Percentiles rank a stretch among this genome's conserved stretches.
These are phyloP conservation scores for Tolypocladium nubicola DNA, from an alignment of 2,329 filamentous ascomycete species.

Conservation along the genomic window DNA sequence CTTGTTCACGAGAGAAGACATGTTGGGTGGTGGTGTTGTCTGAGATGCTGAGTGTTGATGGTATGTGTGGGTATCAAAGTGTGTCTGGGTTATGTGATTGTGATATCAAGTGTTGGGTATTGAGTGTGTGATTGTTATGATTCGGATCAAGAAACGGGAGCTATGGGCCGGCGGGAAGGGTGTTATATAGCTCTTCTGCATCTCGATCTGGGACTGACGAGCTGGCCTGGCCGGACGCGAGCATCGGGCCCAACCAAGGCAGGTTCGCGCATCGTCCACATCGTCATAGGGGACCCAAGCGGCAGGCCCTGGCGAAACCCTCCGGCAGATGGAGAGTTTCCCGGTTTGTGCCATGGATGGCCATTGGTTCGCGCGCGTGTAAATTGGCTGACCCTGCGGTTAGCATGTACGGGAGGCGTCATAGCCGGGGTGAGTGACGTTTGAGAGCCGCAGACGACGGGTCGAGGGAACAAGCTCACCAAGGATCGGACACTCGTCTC, in stretches of 20 bases:
- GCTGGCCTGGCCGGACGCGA: no score
- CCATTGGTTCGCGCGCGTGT: not conserved
- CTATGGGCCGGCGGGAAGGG: not conserved
- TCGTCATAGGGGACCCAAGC: not conserved
- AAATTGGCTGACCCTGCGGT: not conserved
- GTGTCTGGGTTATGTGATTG: not conserved
- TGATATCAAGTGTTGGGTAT: not conserved
- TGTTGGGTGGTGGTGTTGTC: conserved; percentile 22
- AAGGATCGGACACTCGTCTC: conserved; percentile 4
- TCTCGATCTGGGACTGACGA: not conserved
- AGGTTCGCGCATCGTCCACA: not conserved
- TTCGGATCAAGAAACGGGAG: not conserved
- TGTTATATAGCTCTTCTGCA: not conserved
- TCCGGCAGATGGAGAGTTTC: not conserved
- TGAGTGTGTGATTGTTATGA: not conserved
- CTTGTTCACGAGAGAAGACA: conserved; percentile 49
- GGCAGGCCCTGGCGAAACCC: not conserved
- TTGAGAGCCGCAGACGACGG: not conserved
- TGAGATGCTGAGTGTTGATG: not conserved
- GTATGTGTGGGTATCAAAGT: not conserved
- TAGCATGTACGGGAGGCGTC: not conserved
- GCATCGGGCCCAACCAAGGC: not conserved
- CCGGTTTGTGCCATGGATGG: not conserved
- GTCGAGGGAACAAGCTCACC: not conserved
- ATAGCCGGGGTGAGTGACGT: conserved; percentile 1